Percentiles rank a stretch among this genome's conserved stretches.
phyloP scores from a whole-genome alignment of 768 basidiomycete genomes.

The Suillus cothurnatus region DNA sequence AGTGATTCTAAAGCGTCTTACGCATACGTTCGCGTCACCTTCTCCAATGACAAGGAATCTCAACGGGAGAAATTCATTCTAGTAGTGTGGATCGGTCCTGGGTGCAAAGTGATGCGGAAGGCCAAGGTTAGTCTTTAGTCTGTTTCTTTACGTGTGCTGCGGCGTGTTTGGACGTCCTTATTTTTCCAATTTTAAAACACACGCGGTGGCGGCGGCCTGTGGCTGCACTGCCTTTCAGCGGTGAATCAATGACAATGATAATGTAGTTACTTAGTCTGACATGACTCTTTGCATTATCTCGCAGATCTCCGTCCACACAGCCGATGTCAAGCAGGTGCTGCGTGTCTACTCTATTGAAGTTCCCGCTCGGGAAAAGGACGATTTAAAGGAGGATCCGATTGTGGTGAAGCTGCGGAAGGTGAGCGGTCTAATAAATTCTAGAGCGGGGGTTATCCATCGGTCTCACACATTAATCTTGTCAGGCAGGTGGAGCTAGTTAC shows the following conservation, averaged over 20 bases:
- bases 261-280: constrained; percentile 24
- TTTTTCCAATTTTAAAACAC: constrained; percentile 20
- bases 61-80: constrained; percentile 88
- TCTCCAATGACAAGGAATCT: constrained; percentile 85
- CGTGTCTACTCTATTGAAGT: constrained; percentile 86
- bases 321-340: constrained; percentile 83
- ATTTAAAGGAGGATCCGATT: constrained; percentile 88
- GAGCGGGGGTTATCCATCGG: constrained; percentile 13
- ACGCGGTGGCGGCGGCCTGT: constrained; percentile 15
- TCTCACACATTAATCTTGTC: constrained; percentile 20
- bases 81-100: constrained; percentile 79
- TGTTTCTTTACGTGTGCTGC: constrained; percentile 21
- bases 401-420: constrained; percentile 82
- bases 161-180: constrained; percentile 17
- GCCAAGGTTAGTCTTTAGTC: constrained; percentile 65
- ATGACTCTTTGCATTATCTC: constrained; percentile 20
- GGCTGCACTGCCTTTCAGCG: constrained; percentile 24
- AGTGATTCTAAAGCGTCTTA: constrained; percentile 78
- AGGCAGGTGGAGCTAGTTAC: constrained; percentile 91
- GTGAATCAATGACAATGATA: constrained; percentile 16
- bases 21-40: constrained; percentile 83
- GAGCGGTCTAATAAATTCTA: constrained; percentile 27
- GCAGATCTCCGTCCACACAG: constrained; percentile 89
- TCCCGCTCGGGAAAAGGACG: constrained; percentile 78
- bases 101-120: constrained; percentile 89